Evolutionary conservation across 2,329 filamentous ascomycete genomes (phyloP), one percentile per base, ranked within the genome.

Genomic region (Calonectria henricotiae): DNA sequence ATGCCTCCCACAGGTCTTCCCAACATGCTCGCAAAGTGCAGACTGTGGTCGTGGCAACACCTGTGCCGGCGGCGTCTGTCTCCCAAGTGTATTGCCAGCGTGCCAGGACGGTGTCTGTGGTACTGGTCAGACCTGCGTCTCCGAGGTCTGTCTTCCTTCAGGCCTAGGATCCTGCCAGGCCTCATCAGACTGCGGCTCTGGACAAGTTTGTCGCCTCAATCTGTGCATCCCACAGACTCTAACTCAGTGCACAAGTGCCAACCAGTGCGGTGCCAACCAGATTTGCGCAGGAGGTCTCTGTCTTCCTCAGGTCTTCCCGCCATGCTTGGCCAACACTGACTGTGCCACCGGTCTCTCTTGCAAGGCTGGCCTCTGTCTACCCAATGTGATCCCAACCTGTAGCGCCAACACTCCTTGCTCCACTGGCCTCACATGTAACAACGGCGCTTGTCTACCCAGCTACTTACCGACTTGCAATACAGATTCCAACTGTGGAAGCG

Each of bases 171-270:
- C 30, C 1, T 71, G 69, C 35, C 23, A 65, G 39, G 13, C 62
- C 8, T 43, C 54, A 25, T 39, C 69, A 5, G 67, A 71, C 27
- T 69, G 69, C n/a, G 58, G 49, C 35, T 46, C 62, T 43, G 58
- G 67, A 27, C 62, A 66, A 39, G 66, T 69, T 6, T 71, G 69
- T 7, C 62, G 60, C 17, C 62, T 69, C n/a, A 46, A 54, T 41
- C 6, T 65, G 15, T 71, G 69, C 17, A 43, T 68, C 4, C 65
- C 69, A 0, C 35, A 61, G 8, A 58, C 39, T 1, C 25, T 70
- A 5, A 62, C 35, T 9, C 41, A 46, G 15, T 70, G 68, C 25
- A 37, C 37, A 12, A 63, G 47, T 35, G 12, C 62, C 39, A 62
- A 67, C 13, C 68, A 70, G 27, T 70, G 68, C 17, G 20, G 63